Base-by-base conservation (phyloP, 2,329 filamentous ascomycete genomes). In the Hymenoscyphus salicellus region DNA sequence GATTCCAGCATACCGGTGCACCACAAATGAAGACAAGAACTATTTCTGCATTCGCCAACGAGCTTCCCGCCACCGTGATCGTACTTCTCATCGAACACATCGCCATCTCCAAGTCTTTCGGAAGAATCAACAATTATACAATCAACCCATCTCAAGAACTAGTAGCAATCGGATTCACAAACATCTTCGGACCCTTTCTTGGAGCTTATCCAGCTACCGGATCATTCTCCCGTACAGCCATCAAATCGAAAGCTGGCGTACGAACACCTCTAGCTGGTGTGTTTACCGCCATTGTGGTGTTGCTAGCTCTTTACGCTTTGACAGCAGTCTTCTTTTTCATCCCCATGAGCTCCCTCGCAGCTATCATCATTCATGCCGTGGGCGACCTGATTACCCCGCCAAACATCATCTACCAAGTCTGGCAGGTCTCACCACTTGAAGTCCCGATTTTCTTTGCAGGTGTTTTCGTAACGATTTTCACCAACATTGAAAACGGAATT, bases 81-180 rank as follows among this genome's bases (percentile, higher is more conserved):
- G 93, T 98, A 16, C 83, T 98, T 64, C 83, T 98, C 36, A 96
- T 98, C 66, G 95, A 98, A 78, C 94, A 98, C 76, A 97, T 98
- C 72, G 93, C 94, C 57, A 97, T 98, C 68, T 92, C 93, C 20
- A 98, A 98, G 77, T 97, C 94, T 0, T 98, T 98, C 71, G 95
- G 95, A 10, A 86, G 94, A 65, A 86, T 97, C 72, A 98, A 97
- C 81, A 96, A 97, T 79, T 98, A 98, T 78, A 89, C 87, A n/a
- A 97, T 98, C 75, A 89, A 97, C 71, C 93, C 95, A 0, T 97
- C 94, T 0, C 94, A 98, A 76, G 94, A 98, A 76, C 85, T 98
- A 78, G 91, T 98, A 56, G 94, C 92, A 28, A 97, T 98, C 69
- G 94, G 94, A 68, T 86, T 97, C 32, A 90, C 89, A 36, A 98